Conservation (phyloP, 164 flowering plant species). For the Piper longum region DNA sequence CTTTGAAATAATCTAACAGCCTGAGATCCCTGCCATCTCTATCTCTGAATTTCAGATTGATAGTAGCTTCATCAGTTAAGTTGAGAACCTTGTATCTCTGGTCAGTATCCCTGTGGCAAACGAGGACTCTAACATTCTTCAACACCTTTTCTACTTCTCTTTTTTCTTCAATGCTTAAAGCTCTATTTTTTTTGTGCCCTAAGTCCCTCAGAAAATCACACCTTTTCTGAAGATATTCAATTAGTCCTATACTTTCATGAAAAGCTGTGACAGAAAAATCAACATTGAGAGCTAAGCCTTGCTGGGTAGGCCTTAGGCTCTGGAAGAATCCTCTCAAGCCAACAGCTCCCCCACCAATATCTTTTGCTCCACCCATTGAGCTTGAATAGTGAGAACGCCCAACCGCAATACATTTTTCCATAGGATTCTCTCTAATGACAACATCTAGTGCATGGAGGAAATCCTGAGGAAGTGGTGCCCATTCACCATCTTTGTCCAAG, state of each 20-base stretch:
- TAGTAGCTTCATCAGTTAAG: conserved; percentile 64
- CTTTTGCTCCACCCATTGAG: conserved; percentile 58
- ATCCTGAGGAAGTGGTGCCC: conserved; percentile 73
- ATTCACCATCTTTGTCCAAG: conserved; percentile 43
- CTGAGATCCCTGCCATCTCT: conserved; percentile 57
- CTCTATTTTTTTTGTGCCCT: conserved; percentile 42
- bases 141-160: conserved; percentile 75
- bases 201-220: conserved; percentile 57
- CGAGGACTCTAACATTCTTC: conserved; percentile 73
- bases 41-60: conserved; percentile 60
- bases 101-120: conserved; percentile 73
- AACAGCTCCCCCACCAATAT: conserved; percentile 85
- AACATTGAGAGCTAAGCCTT: conserved; percentile 86
- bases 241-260: conserved; percentile 89
- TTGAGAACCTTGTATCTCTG: conserved; percentile 67
- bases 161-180: conserved; percentile 50
- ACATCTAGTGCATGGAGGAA: conserved; percentile 91
- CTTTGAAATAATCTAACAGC: conserved; percentile 66
- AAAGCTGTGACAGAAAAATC: conserved; percentile 86
- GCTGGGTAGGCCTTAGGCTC: conserved; percentile 85
- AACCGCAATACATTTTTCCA: conserved; percentile 51
- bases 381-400: conserved; percentile 76
- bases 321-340: conserved; percentile 89
- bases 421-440: conserved; percentile 55
- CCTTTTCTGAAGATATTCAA: conserved; percentile 70